Base-by-base conservation (phyloP, 768 basidiomycete species). In the Gelatoporia subvermispora region DNA sequence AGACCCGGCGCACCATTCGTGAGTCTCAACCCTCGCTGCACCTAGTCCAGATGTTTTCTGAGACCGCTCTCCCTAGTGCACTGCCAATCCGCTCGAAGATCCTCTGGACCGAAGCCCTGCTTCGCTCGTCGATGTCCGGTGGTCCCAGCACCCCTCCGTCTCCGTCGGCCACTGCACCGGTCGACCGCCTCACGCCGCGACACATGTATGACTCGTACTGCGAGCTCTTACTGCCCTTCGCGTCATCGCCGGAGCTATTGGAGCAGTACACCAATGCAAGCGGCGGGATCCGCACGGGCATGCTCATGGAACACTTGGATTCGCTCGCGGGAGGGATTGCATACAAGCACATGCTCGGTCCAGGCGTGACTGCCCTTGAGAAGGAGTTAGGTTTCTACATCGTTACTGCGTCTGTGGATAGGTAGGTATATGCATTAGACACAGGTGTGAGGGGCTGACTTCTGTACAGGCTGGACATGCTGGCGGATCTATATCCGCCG, bases 321-420 rank as follows among this genome's bases (percentile, higher is more conserved):
- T 87, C 86, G 3, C 69, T 91, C n/a, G 88, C 89, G 5, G 89
- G 88, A 24, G 85, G 84, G 3, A 88, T 91, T 49, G 75, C 88
- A 3, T 92, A 91, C 65, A 85, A 88, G 61, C 88, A 91, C 65
- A 73, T 88, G 75, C 74, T 88, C 4, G 85, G 84, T 1, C 84
- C 83, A 0, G 67, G 65, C 10, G 76, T 80, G n/a, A 65, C 75
- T 52, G 75, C 72, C 1, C 64, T 83, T 3, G 78, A 78, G 35
- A 68, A 79, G 18, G 76, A 85, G 43, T 73, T 76, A 21, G 86
- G 85, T 1, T 82, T 89, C 56, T 92, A 91, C 54, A 77, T 92
- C 54, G 89, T 90, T 11, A 92, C 90, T 2, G 90, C 89, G 31
- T 79, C 83, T 5, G 89, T 89, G 2, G 88, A 93, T 59, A 69